Base-by-base conservation (phyloP, 345 rosid species). In the Eutrema yunnanense region DNA sequence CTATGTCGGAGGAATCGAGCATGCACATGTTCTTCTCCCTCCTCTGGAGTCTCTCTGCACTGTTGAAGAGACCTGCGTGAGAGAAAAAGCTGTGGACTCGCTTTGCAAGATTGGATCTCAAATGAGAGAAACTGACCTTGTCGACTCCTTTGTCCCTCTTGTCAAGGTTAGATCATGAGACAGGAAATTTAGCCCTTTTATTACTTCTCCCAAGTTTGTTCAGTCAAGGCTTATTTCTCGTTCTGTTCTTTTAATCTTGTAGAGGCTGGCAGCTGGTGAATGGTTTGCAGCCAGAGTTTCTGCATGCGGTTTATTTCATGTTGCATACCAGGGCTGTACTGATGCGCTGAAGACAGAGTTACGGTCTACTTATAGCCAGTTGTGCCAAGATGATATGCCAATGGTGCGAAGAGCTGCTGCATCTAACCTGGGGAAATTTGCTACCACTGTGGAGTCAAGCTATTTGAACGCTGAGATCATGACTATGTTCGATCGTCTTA, bases 271-370 rank as follows among this genome's bases (percentile, higher is more conserved):
- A 2, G 87, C 86, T 65, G 98, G 97, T 59, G 98, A 91, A 81
- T 94, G 98, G 98, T 94, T 94, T 81, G 90, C 98, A 3, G 89
- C 98, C 63, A 86, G 98, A 73, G 96, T 94, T 81, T 94, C 98
- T 1, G 81, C 96, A 0, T 94, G 98, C 80, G 98, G 97, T 22
- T 53, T 91, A 54, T 89, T 89, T 75, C 95, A 94, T 74, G 86
- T 91, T 73, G 98, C 90, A 4, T 94, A 89, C 76, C 88, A 90
- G 52, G 88, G 92, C 73, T 96, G 95, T 58, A 74, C 91, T 3
- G 97, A 94, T 74, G 70, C 59, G 73, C 29, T 85, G 69, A 94
- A 89, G 80, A 81, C 92, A n/a, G 96, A 94, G 79, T 78, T 91
- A 42, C 81, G 98, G 50, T 62, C 87, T 32, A 82, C 84, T 69